Evolutionary conservation across 2,329 filamentous ascomycete species (phyloP).

Genomic region (Gaeumannomyces sp.): DNA sequence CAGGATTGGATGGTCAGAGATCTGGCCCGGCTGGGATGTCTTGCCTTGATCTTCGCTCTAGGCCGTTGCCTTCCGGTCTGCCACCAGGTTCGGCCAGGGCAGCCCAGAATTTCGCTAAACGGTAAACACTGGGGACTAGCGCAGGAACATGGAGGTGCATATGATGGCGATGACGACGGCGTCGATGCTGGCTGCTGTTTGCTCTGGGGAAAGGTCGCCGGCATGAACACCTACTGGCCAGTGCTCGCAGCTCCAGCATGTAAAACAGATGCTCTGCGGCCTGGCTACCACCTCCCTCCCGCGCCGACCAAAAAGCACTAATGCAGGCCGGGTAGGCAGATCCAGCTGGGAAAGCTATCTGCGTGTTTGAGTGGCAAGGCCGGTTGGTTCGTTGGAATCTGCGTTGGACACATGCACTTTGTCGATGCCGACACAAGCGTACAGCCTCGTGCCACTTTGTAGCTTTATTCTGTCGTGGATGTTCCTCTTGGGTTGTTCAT

Average conservation of each 20-base stretch:
- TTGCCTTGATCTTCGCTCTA: neutral
- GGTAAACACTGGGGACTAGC: neutral
- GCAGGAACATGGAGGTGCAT: neutral
- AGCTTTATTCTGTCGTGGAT: neutral
- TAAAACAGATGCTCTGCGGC: neutral
- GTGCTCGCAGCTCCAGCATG: neutral
- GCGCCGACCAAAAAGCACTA: neutral
- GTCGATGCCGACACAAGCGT: neutral
- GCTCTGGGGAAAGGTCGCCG: neutral
- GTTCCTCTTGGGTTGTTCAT: neutral
- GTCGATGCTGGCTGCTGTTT: neutral
- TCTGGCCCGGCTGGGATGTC: neutral
- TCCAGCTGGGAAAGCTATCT: neutral
- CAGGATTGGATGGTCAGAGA: neutral
- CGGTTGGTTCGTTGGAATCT: neutral
- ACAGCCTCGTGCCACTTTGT: neutral
- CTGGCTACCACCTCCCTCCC: neutral
- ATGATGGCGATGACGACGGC: neutral
- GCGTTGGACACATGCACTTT: neutral
- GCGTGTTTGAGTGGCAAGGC: neutral
- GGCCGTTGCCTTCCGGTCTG: neutral
- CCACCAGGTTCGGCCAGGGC: neutral
- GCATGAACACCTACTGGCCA: neutral
- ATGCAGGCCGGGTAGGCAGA: neutral
- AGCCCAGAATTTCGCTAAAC: neutral